Evolutionary conservation across 2,329 filamentous ascomycete genomes (phyloP).

Genomic region (Ramularia collo-cygni): DNA sequence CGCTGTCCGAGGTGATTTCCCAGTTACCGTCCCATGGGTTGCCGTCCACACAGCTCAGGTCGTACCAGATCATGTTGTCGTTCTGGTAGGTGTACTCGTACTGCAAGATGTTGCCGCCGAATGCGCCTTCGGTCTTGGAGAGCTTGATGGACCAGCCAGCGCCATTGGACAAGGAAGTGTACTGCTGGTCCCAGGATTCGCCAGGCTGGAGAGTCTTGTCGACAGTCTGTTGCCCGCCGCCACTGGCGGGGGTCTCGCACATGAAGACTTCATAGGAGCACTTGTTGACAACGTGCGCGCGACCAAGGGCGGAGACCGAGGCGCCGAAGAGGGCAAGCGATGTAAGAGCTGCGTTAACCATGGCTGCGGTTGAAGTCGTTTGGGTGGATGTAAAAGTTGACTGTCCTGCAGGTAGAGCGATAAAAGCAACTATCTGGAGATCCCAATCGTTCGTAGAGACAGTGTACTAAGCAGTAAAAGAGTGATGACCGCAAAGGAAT

Average conservation of each 20-base stretch:
- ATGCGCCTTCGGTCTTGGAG: constrained; percentile 21
- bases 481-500: constrained; percentile 2
- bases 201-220: constrained; percentile 22
- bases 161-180: constrained; percentile 28
- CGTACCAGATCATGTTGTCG: constrained; percentile 33
- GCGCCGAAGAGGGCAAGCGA: constrained; percentile 21
- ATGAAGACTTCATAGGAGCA: constrained; percentile 29
- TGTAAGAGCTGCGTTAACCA: constrained; percentile 20
- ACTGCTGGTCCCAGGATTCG: constrained; percentile 27
- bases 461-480: constrained; percentile 2
- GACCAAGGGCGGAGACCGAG: constrained; percentile 20
- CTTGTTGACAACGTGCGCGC: constrained; percentile 27
- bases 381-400: not conserved
- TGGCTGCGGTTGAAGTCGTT: constrained; percentile 7
- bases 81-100: constrained; percentile 35
- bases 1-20: constrained; percentile 27
- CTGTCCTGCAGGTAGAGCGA: no score
- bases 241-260: constrained; percentile 24
- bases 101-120: constrained; percentile 27
- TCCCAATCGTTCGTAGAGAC: not conserved
- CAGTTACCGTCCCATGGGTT: constrained; percentile 33
- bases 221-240: constrained; percentile 21
- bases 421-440: no score
- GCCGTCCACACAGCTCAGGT: constrained; percentile 33
- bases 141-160: constrained; percentile 36